These are phyloP conservation scores for Trametes pubescens DNA, from an alignment of 1,284 basidiomycete genomes.

Conservation along the genomic window DNA sequence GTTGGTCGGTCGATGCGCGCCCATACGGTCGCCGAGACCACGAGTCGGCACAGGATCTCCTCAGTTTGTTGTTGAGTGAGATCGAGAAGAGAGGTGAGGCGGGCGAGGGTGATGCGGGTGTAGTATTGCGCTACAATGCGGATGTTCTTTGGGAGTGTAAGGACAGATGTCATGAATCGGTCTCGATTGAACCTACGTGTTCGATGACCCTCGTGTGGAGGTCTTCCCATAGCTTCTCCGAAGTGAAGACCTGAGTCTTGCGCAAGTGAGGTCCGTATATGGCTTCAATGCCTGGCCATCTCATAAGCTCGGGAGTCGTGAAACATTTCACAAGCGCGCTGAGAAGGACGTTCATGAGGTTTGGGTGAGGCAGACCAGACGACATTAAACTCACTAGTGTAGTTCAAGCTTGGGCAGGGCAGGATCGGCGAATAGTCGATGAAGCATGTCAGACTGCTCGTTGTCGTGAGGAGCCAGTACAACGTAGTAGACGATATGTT, in stretches of 20 bases:
- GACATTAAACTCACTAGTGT: slow-evolving; percentile 73
- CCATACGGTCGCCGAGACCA: slow-evolving; percentile 91
- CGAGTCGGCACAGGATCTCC: slow-evolving; percentile 86
- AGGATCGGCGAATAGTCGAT: slow-evolving; percentile 84
- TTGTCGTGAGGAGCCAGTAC: slow-evolving; percentile 95
- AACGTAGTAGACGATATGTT: slow-evolving; percentile 95
- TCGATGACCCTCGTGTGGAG: slow-evolving; percentile 97
- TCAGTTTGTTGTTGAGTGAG: slow-evolving; percentile 86
- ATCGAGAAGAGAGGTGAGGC: slow-evolving; percentile 90
- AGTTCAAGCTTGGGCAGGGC: slow-evolving; percentile 84
- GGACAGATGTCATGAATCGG: slow-evolving; percentile 3
- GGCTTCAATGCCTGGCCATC: slow-evolving; percentile 96
- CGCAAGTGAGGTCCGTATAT: slow-evolving; percentile 89
- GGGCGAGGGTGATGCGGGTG: slow-evolving; percentile 87
- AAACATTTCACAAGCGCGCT: slow-evolving; percentile 98
- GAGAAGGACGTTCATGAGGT: slow-evolving; percentile 7
- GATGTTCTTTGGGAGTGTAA: slow-evolving; percentile 75
- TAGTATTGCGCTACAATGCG: slow-evolving; percentile 96
- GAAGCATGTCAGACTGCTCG: slow-evolving; percentile 97
- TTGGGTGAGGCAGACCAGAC: not conserved
- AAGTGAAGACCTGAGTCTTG: slow-evolving; percentile 83
- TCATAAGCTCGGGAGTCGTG: slow-evolving; percentile 94
- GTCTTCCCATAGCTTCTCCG: slow-evolving; percentile 91
- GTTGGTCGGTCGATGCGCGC: slow-evolving; percentile 94
- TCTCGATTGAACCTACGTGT: slow-evolving; percentile 71